Evolutionary conservation across 2,329 filamentous ascomycete species (phyloP).

Genomic region (Aspergillus luchuensis): DNA sequence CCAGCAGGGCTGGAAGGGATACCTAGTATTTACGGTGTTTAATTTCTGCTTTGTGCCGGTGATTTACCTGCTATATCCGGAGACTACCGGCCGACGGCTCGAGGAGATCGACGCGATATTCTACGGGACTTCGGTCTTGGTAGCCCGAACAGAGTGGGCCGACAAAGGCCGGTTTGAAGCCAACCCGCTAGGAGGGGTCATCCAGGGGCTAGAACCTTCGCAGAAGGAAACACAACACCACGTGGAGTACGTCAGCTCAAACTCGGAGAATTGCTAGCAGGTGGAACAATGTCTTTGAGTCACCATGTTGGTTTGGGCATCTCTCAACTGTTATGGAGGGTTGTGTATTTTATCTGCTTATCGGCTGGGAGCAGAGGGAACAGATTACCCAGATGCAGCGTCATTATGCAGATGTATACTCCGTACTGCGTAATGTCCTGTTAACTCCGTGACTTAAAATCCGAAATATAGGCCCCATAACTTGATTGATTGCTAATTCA

Average conservation of each 20-base stretch:
- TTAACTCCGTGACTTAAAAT: too few species aligned
- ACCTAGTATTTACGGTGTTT: slow-evolving; percentile 50
- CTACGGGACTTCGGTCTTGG: slow-evolving; percentile 1
- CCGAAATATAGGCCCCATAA: neutral
- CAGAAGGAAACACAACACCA: neutral
- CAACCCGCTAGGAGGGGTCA: neutral
- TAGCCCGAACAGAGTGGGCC: neutral
- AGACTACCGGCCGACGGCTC: slow-evolving; percentile 34
- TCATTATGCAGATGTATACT: too few species aligned
- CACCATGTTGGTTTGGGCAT: neutral
- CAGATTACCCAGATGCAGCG: neutral
- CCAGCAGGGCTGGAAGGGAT: slow-evolving; percentile 55
- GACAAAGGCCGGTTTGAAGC: neutral
- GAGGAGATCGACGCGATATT: slow-evolving; percentile 39
- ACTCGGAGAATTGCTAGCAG: neutral
- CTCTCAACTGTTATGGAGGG: neutral
- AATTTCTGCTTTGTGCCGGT: slow-evolving; percentile 25
- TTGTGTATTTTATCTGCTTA: neutral
- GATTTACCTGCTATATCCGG: slow-evolving; percentile 27
- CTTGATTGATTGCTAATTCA: neutral
- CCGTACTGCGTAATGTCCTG: too few species aligned
- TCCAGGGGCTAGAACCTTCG: neutral
- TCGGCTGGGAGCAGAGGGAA: neutral
- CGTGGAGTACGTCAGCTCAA: neutral
- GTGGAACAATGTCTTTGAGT: too few species aligned